Conservation (phyloP, 2,329 filamentous ascomycete species). For the Calycina herbarum region DNA sequence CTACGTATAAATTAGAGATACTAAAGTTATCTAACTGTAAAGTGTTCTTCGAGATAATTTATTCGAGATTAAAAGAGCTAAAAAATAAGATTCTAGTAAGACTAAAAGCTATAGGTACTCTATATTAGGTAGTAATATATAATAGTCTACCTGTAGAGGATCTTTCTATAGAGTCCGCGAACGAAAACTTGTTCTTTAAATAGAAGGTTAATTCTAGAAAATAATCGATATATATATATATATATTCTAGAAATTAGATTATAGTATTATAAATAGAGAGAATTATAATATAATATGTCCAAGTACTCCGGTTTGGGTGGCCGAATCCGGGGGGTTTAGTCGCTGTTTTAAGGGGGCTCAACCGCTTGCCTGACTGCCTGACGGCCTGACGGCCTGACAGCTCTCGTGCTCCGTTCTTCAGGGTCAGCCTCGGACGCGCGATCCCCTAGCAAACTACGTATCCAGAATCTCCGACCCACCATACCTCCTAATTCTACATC, state of each 20-base stretch:
- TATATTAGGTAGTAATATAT: constrained; percentile 21
- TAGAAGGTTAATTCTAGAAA: constrained; percentile 21
- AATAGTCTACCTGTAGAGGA: constrained; percentile 17
- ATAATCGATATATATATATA: constrained; percentile 16
- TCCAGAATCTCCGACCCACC: too few relatives aligned
- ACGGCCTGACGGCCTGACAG: too few relatives aligned
- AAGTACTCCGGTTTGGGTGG: too few relatives aligned
- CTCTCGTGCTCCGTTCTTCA: too few relatives aligned
- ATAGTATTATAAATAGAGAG: constrained; percentile 7
- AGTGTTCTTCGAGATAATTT: constrained; percentile 20
- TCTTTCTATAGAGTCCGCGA: constrained; percentile 22
- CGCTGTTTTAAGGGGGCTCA: too few relatives aligned
- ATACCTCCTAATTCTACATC: too few relatives aligned
- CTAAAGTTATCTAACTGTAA: constrained; percentile 6
- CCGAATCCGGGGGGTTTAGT: too few relatives aligned
- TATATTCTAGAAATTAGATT: constrained; percentile 13
- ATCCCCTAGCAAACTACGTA: too few relatives aligned
- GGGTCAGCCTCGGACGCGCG: too few relatives aligned
- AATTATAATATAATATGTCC: too few relatives aligned
- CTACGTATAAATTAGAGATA: too few relatives aligned
- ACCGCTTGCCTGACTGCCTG: too few relatives aligned
- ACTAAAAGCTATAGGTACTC: constrained; percentile 21
- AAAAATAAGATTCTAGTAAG: constrained; percentile 20
- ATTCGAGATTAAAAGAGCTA: constrained; percentile 18
- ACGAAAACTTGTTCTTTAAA: constrained; percentile 23